Evolutionary conservation across 192 early-diverging fungal genomes (phyloP), one percentile per base, ranked within the genome.

Genomic region (Podila epigama): DNA sequence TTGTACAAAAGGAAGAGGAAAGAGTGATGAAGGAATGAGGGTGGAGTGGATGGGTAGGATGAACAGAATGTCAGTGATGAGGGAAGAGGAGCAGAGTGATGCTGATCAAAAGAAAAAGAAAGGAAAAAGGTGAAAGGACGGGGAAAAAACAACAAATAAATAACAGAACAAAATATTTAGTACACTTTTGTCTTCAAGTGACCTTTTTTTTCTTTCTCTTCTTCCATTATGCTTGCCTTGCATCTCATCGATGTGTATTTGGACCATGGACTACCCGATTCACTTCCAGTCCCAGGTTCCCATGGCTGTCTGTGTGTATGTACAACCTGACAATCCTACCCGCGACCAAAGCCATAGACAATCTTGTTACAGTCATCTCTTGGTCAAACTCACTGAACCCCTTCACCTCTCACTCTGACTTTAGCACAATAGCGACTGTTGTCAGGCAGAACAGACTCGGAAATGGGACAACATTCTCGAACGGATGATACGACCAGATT

Each of bases 31-130:
- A 22, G 44, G 44, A 7, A 8, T 1, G 15, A 16, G 44, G n/a
- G n/a, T 22, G n/a, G 41, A 16, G 41, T 22, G n/a, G 16, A 10
- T 15, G 20, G 15, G 25, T 4, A 15, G 20, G 25, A 48, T 48
- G 44, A 48, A n/a, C n/a, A n/a, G n/a, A n/a, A n/a, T n/a, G n/a
- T n/a, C n/a, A n/a, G n/a, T n/a, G n/a, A n/a, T n/a, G n/a, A n/a
- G n/a, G 20, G 44, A 48, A 48, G 44, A 22, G 44, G 44, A 48
- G 44, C 44, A 48, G 20, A 48, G 44, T 48, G 44, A 48, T 48
- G 44, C 44, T 48, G 44, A 48, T 48, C 44, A 10, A 48, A 48
- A 22, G 25, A 22, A 4, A 48, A 48, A 48, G 25, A 48, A 22
- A 48, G 44, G 25, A 48, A 48, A 48, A 48, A 20, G 22, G 15